Evolutionary conservation across 805 yeast species (phyloP).

Genomic region (Ogataea pignaliae): DNA sequence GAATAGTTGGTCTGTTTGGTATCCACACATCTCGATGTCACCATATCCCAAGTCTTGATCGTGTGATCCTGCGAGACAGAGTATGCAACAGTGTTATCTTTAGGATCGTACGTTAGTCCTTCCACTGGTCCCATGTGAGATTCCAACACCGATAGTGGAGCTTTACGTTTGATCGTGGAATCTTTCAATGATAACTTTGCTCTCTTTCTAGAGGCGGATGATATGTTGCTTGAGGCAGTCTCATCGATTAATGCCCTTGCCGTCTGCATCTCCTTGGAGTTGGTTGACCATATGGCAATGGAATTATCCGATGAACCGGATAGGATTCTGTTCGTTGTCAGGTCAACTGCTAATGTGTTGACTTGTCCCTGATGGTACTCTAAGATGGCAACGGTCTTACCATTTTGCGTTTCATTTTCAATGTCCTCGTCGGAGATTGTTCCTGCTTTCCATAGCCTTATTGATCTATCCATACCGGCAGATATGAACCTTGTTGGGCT

Average conservation of each 20-base stretch:
- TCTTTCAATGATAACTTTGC: slow-evolving; percentile 76
- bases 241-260: slow-evolving; percentile 40
- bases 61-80: slow-evolving; percentile 96
- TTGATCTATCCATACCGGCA: slow-evolving; percentile 83
- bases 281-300: slow-evolving; percentile 86
- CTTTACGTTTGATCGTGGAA: slow-evolving; percentile 70
- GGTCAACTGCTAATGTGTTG: slow-evolving; percentile 63
- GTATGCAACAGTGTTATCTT: slow-evolving; percentile 79
- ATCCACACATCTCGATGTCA: slow-evolving; percentile 79
- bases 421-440: slow-evolving; percentile 38
- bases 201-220: slow-evolving; percentile 85
- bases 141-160: slow-evolving; percentile 74
- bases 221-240: slow-evolving; percentile 41
- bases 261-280: slow-evolving; percentile 73
- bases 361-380: slow-evolving; percentile 91
- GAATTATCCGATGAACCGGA: slow-evolving; percentile 82
- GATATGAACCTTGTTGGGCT: slow-evolving; percentile 71
- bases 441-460: slow-evolving; percentile 81
- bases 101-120: slow-evolving; percentile 67
- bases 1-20: slow-evolving; percentile 86
- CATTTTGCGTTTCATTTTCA: slow-evolving; percentile 43
- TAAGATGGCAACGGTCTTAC: slow-evolving; percentile 76
- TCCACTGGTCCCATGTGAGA: slow-evolving; percentile 88
- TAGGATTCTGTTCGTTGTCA: slow-evolving; percentile 54
- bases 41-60: slow-evolving; percentile 93